Base-by-base conservation (phyloP, 805 yeast species). In the Priceomyces castillae region DNA sequence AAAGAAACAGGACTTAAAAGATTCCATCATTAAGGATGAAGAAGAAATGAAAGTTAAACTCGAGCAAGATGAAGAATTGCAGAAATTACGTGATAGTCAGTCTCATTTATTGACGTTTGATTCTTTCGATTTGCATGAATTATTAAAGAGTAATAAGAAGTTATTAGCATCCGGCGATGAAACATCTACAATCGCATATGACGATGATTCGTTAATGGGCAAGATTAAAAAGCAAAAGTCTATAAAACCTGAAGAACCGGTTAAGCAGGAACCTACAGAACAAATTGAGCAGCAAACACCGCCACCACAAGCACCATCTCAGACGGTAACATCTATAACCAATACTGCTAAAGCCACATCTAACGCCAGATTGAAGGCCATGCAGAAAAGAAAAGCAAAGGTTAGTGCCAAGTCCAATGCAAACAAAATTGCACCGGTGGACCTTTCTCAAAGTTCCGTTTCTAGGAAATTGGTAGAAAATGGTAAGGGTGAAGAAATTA, bases 331-430 rank as follows among this genome's bases (percentile, higher is more conserved):
- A n/a, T n/a, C n/a, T n/a, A n/a, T 22, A 22, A 22, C 25, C 25
- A 50, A 55, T 30, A 34, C 61, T 35, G 61, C 66, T 39, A 49
- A 54, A 46, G 54, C 65, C 1, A 61, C 74, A 46, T 50, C 78
- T 33, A 82, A 85, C 39, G 90, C 95, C 0, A 79, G 97, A 61
- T 77, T 90, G 74, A 78, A 88, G 48, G 98, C 97, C 1, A 81
- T 92, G 87, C 96, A 96, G n/a, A 85, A 86, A 55, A 77, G 98
- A 56, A 82, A 84, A 58, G 94, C 95, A 3, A 88, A 86, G 59
- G 82, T 80, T 41, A 78, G 74, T 49, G 86, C 87, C 1, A 81
- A 78, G 52, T 63, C 76, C 7, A 67, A 69, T 7, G 64, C 74
- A 4, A 62, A 62, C 17, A 77, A 73, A 53, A 59, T 62, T 3